Base-by-base conservation (phyloP, 352 stramenopile genomes). In the Peronospora belbahrii region DNA sequence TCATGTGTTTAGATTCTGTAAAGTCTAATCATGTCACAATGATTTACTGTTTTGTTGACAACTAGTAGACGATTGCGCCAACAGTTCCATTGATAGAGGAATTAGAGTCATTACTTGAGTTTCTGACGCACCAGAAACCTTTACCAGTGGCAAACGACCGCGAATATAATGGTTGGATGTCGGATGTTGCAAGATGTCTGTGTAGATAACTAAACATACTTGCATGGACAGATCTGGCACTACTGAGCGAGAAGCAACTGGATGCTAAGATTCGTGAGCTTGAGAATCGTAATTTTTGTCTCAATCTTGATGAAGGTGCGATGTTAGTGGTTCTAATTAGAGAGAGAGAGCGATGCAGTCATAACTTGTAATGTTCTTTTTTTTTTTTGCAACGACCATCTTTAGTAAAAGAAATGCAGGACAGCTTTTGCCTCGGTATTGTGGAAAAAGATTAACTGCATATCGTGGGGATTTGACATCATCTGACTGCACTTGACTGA, bases 231-330 rank as follows among this genome's bases (percentile, higher is more conserved):
- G 77, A 79, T 42, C 45, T 84, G 17, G 43, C 45, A 15, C 54
- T 67, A 19, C 31, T 84, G 53, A 74, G 45, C 32, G 70, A 85
- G 36, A 87, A 89, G 50, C 68, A 83, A 25, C 50, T 89, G 18
- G 78, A 87, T 5, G 55, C 58, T 35, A 81, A 82, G 43, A 71
- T 83, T 31, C 72, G 78, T n/a, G 78, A 87, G 52, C 72, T 89
- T 6, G 70, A 85, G 50, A 89, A 89, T 48, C 83, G 70, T 66
- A 87, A 89, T 50, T 89, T 89, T 45, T 62, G 74, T 3, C 67
- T 89, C 9, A 85, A 89, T 43, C 65, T 86, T 15, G 78, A 89
- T 17, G 78, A 89, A 80, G 70, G 76, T 85, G 19, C 33, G 59
- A 35, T 27, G 8, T 4, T 13, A 32, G 6, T 19, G 2, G 11